Evolutionary conservation across 345 rosid species (phyloP), one percentile per base, ranked within the genome.

Genomic region (Gossypium stocksii): DNA sequence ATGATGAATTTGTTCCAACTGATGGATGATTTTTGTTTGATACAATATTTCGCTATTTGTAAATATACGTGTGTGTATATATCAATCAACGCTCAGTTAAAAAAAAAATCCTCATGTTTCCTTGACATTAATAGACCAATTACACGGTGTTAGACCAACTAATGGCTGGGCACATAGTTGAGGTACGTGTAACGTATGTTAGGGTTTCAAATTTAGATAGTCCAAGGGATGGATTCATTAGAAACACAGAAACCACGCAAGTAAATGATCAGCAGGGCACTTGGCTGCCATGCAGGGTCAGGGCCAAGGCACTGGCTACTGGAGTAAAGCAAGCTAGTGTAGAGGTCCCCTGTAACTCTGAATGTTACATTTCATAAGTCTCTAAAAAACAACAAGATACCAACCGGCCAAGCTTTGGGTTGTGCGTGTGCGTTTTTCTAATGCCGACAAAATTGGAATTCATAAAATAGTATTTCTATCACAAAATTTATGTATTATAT

Each of bases 361-460:
- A 77, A 66, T 6, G 69, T 14, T 71, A 73, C 79, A 67, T 41
- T 38, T 79, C 81, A 64, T 66, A 25, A 53, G 13, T 57, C 73
- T 60, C 29, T 12, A 62, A 62, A 15, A 45, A 27, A 10, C 44
- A 29, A 53, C n/a, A 54, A 72, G 20, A 73, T 52, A 60, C 58
- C 58, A 16, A 60, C 14, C 27, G 23, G 48, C 41, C 68, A 12
- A 23, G 76, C 58, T 46, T 67, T 16, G 58, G 56, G 23, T 29
- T 56, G 58, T 51, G 74, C 45, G 66, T 20, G 66, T 51, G 41
- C 27, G 1, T 74, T 29, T 15, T 60, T 27, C n/a, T 41, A 65
- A 73, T 77, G 71, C 58, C 58, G 29, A 61, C 82, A 77, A 77
- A 78, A 60, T 62, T 46, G 51, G 67, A 74, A 69, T 45, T 73